These are phyloP conservation scores for Suillus sp. DNA, from an alignment of 768 basidiomycete species.

Conservation along the genomic window DNA sequence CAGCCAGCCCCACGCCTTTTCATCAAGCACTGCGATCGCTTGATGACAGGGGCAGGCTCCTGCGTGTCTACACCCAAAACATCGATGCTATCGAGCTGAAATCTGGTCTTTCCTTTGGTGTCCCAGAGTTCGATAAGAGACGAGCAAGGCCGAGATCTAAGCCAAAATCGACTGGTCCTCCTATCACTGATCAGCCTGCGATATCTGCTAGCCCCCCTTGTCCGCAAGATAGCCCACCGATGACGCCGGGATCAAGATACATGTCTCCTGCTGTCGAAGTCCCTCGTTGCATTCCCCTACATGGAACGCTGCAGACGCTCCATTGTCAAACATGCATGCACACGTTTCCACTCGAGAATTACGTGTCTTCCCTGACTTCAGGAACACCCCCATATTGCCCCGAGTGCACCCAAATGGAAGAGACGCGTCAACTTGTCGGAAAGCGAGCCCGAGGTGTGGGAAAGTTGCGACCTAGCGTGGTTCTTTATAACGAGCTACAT, in stretches of 20 bases:
- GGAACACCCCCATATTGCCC: slow-evolving; percentile 79
- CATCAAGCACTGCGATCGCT: slow-evolving; percentile 74
- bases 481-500: slow-evolving; percentile 89
- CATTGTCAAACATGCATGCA: slow-evolving; percentile 83
- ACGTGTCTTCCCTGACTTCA: slow-evolving; percentile 58
- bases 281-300: slow-evolving; percentile 86
- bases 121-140: slow-evolving; percentile 66
- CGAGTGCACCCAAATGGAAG: slow-evolving; percentile 69
- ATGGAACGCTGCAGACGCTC: slow-evolving; percentile 79
- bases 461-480: slow-evolving; percentile 80
- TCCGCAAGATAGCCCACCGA: slow-evolving; percentile 17
- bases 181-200: slow-evolving; percentile 18
- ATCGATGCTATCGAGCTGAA: slow-evolving; percentile 89
- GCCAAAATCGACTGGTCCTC: slow-evolving; percentile 34
- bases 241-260: slow-evolving; percentile 39
- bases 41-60: slow-evolving; percentile 73
- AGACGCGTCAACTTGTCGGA: slow-evolving; percentile 68
- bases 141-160: slow-evolving; percentile 56
- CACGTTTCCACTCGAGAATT: slow-evolving; percentile 63
- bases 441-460: slow-evolving; percentile 83
- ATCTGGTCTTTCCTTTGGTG: slow-evolving; percentile 85
- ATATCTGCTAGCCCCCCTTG: slow-evolving; percentile 18
- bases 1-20: slow-evolving; percentile 79
- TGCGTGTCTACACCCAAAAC: slow-evolving; percentile 92
- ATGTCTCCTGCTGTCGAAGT: slow-evolving; percentile 57